Percentiles rank a stretch among this genome's conserved stretches.
phyloP scores from a whole-genome alignment of 306 rosid species.

The Quercus agrifolia region DNA sequence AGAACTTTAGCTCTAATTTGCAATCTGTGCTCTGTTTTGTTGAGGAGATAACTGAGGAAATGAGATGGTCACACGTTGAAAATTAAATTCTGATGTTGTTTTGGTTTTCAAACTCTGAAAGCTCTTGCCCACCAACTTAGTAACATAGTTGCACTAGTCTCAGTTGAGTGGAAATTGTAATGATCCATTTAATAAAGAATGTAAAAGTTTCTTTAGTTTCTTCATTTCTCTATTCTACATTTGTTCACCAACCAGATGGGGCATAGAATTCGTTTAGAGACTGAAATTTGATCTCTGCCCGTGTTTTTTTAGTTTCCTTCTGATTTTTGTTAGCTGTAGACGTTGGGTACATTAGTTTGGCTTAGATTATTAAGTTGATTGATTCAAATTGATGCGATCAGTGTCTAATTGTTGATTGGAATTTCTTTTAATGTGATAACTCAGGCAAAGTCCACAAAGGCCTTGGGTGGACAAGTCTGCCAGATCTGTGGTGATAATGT shows the following conservation, averaged over 20 bases:
- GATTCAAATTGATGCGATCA: not conserved
- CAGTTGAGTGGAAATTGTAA: not conserved
- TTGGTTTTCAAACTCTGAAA: not conserved
- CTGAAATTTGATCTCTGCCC: not conserved
- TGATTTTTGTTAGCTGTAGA: not conserved
- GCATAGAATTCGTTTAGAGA: not conserved
- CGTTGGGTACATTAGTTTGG: not conserved
- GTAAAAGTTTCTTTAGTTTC: not conserved
- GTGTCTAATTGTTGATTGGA: not conserved
- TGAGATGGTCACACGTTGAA: not conserved
- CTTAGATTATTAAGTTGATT: constrained; percentile 1
- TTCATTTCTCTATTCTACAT: not conserved
- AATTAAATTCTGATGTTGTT: not conserved
- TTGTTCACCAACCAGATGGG: constrained; percentile 1
- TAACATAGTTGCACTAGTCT: not conserved
- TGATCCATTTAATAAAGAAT: not conserved
- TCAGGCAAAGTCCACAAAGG: constrained; percentile 57
- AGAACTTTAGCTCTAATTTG: not conserved
- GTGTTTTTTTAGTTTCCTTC: not conserved
- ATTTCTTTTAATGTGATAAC: constrained; percentile 6
- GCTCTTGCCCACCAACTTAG: not conserved
- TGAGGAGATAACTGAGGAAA: not conserved
- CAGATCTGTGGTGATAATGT: constrained; percentile 92
- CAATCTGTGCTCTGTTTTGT: not conserved
- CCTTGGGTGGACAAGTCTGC: constrained; percentile 63